Evolutionary conservation across 768 basidiomycete genomes (phyloP).

Genomic region (Amanita pseudoporphyria): DNA sequence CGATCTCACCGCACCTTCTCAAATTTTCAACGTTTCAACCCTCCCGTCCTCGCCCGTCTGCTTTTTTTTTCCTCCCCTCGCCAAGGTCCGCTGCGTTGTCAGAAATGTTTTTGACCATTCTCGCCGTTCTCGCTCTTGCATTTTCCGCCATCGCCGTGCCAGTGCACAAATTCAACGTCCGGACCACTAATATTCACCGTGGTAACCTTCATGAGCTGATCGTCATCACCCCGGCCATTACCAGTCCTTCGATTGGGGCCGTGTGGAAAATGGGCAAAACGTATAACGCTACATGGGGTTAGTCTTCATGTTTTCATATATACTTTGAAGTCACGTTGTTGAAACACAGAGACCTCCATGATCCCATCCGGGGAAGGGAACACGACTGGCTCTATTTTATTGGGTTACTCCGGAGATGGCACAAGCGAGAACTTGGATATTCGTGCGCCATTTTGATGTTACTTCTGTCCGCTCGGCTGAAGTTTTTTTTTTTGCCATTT

Average conservation of each 20-base stretch:
- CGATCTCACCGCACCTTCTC: too few species aligned
- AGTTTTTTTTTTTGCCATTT: not conserved
- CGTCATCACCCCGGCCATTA: conserved; percentile 30
- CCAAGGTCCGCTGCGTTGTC: too few species aligned
- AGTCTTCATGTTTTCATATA: not conserved
- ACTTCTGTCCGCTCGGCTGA: not conserved
- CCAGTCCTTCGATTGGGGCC: conserved; percentile 17
- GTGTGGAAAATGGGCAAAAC: conserved; percentile 24
- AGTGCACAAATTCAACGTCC: not conserved
- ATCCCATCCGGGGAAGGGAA: conserved; percentile 27
- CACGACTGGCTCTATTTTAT: conserved; percentile 27
- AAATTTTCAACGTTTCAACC: too few species aligned
- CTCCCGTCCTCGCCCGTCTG: not conserved
- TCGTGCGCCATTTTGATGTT: conserved; percentile 20
- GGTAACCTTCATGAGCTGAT: conserved; percentile 11
- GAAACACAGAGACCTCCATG: conserved; percentile 10
- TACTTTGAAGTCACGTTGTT: not conserved
- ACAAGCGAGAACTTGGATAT: conserved; percentile 39
- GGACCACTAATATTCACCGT: not conserved
- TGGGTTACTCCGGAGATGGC: conserved; percentile 27
- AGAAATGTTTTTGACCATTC: not conserved
- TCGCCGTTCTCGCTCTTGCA: conserved; percentile 1
- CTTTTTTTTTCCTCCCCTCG: not conserved
- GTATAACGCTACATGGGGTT: conserved; percentile 32
- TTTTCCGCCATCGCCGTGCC: not conserved